These are phyloP conservation scores for Backusella sp. DNA, from an alignment of 192 early-diverging fungal genomes.

Conservation along the genomic window DNA sequence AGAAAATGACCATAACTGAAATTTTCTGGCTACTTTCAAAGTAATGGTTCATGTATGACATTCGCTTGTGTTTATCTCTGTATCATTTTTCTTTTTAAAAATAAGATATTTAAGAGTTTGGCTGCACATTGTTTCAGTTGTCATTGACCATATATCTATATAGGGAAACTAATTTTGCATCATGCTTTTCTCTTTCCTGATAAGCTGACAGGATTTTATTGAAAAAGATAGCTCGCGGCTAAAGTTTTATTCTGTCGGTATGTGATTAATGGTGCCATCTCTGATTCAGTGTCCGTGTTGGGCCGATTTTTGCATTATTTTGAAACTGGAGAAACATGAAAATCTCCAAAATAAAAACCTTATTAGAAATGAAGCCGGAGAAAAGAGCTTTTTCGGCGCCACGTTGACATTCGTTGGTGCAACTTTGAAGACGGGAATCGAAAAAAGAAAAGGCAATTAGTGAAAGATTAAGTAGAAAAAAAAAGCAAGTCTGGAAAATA, in stretches of 20 bases:
- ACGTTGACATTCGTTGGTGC: conserved; percentile 5
- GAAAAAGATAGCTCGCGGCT: not conserved
- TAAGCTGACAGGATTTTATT: not conserved
- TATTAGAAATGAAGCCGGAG: conserved; percentile 3
- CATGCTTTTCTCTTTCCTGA: not conserved
- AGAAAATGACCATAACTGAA: not conserved
- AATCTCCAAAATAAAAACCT: conserved; percentile 4
- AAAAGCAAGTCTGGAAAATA: not conserved
- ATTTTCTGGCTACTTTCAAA: not conserved
- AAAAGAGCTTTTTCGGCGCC: not conserved
- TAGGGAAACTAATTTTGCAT: not conserved
- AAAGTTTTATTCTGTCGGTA: conserved; percentile 8
- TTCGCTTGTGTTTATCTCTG: not conserved
- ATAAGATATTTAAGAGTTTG: not conserved
- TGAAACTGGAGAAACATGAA: conserved; percentile 8
- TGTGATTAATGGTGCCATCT: not conserved
- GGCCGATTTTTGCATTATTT: not conserved
- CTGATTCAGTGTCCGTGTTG: conserved; percentile 1
- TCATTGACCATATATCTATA: not conserved
- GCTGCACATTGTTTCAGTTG: not conserved
- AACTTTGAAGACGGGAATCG: conserved; percentile 4
- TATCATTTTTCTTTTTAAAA: not conserved
- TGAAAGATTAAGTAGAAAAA: not conserved
- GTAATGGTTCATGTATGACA: not conserved
- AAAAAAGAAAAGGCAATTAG: not conserved